phyloP scores from a whole-genome alignment of 1,284 basidiomycete genomes.

The Puccinia polysora region DNA sequence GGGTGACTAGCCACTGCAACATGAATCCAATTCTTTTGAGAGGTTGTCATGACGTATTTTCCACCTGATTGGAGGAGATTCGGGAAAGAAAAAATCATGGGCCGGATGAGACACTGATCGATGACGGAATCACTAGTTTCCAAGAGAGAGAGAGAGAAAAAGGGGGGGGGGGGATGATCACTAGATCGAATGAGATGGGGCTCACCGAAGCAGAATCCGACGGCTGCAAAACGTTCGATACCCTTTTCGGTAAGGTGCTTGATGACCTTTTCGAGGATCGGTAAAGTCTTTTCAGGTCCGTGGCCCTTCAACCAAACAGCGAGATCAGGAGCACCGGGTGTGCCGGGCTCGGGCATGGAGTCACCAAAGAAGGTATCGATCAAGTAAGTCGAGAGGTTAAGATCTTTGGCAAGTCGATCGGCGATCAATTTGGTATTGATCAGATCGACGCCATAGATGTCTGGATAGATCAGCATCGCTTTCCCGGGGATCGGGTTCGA shows the following conservation, averaged over 20 bases:
- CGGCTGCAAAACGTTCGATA: conserved; percentile 13
- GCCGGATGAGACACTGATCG: background rate
- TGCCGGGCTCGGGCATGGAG: conserved; percentile 3
- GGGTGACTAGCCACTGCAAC: conserved; percentile 33
- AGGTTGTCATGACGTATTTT: conserved; percentile 26
- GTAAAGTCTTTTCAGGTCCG: conserved; percentile 13
- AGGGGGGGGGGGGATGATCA: background rate
- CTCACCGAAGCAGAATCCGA: conserved; percentile 40
- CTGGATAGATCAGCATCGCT: conserved; percentile 35
- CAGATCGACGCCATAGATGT: conserved; percentile 24
- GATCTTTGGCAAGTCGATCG: conserved; percentile 24
- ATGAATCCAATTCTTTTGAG: conserved; percentile 30
- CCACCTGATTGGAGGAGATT: conserved; percentile 5
- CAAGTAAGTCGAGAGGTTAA: conserved; percentile 30
- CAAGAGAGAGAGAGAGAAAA: background rate
- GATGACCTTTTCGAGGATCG: conserved; percentile 19
- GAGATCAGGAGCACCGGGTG: background rate
- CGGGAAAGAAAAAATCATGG: background rate
- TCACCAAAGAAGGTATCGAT: conserved; percentile 25
- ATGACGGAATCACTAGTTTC: background rate
- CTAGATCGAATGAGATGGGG: background rate
- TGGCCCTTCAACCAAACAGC: conserved; percentile 19
- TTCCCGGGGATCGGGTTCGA: conserved; percentile 18
- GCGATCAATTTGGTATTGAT: conserved; percentile 23
- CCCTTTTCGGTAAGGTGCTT: conserved; percentile 21